Base-by-base conservation (phyloP, 2,329 filamentous ascomycete genomes). In the Cladosporium austrohemisphaericum region DNA sequence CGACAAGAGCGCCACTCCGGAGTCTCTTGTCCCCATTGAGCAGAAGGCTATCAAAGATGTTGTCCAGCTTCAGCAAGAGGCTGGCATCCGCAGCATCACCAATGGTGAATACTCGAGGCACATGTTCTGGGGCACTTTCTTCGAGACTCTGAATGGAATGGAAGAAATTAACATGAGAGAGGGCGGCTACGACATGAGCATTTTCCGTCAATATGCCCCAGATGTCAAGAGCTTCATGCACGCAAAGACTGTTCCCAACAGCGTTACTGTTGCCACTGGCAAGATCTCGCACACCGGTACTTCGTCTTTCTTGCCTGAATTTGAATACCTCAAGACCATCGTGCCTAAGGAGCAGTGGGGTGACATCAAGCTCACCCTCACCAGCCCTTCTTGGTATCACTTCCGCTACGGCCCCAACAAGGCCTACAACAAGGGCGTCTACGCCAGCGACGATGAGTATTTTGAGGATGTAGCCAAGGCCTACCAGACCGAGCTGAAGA, bases 221-320 rank as follows among this genome's bases (percentile, higher is more conserved):
- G 80, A 84, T 57, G 74, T 83, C 41, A 78, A 79, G 45, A 79
- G 76, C 3, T 83, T 85, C 67, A 74, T 80, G 49, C 79, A 83
- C 50, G 74, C 76, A 28, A 71, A 75, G 55, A 67, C 76, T 57
- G 78, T 80, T 52, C 77, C 79, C 9, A 78, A 76, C 36, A 72
- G 77, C 55, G 77, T 74, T 7, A 77, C 79, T 11, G 69, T 83
- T 38, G 81, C 78, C 53, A 76, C 74, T 0, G 73, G 72, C 55
- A 82, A 81, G 66, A 77, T 82, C 58, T 76, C 71, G 54, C 77
- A 81, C 56, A 71, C 74, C 28, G 76, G 79, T 4, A 66, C 65
- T 41, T 79, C 75, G 41, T 76, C 74, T 55, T 80, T 81, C 60
- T 63, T 79, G 38, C 75, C 77, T 28, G 77, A 84, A 60, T 79